A percentile compares a stretch with the other conserved stretches of the same genome.
Evolutionary conservation across 306 rosid species (phyloP).

Genomic region (Alnus glutinosa): DNA sequence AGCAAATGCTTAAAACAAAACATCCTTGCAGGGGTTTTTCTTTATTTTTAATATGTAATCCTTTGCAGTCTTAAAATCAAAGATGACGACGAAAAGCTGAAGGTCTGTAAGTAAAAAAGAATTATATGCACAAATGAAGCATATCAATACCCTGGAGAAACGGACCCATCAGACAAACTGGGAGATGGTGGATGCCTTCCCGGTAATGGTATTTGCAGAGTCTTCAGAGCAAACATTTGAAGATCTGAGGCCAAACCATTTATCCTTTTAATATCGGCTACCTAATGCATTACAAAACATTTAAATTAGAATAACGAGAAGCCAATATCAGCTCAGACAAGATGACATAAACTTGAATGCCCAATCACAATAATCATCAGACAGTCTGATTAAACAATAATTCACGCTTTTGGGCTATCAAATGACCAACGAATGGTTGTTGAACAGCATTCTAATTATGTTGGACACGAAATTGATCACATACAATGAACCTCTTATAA

Average conservation of each 20-base stretch:
- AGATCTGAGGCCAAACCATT: constrained; percentile 81
- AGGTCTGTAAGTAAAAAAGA: background rate
- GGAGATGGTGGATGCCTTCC: constrained; percentile 84
- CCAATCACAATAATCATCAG: background rate
- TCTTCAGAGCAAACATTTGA: constrained; percentile 85
- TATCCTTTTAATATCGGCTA: constrained; percentile 80
- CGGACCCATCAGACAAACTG: constrained; percentile 39
- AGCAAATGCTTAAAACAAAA: background rate
- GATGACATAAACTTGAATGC: background rate
- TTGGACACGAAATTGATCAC: no score
- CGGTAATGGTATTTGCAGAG: constrained; percentile 75
- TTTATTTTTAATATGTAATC: background rate
- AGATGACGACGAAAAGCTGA: background rate
- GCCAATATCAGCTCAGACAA: background rate
- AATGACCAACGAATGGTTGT: no score
- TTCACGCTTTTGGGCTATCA: no score
- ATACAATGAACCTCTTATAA: no score
- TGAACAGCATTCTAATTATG: no score
- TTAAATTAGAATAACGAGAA: constrained; percentile 12
- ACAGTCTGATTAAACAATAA: background rate
- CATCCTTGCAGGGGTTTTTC: background rate
- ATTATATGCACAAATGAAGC: constrained; percentile 4
- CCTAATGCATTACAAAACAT: constrained; percentile 46
- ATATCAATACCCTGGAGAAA: constrained; percentile 41
- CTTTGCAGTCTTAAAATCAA: background rate